Conservation (phyloP, 371 early-diverging fungal species). For the Mucor sp. region DNA sequence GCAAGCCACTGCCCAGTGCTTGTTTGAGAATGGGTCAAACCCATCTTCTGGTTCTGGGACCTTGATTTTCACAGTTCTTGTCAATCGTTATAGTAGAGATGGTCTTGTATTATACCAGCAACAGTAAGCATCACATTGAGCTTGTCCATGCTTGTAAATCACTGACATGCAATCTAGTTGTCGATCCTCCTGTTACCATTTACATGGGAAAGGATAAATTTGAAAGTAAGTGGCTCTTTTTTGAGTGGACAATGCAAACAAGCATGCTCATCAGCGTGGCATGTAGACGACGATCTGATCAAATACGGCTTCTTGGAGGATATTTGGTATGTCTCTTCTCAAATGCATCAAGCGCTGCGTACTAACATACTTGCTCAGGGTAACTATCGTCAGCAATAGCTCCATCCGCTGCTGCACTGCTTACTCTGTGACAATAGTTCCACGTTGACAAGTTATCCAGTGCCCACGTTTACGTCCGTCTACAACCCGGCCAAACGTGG, state of each 20-base stretch:
- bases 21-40: not conserved
- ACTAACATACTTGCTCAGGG: slow-evolving; percentile 1
- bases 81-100: not conserved
- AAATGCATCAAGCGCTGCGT: not conserved
- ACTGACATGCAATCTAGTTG: slow-evolving; percentile 32
- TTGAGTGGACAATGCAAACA: not conserved
- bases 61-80: not conserved
- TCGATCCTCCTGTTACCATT: slow-evolving; percentile 78
- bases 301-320: slow-evolving; percentile 93
- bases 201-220: slow-evolving; percentile 98
- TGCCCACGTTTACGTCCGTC: slow-evolving; percentile 95
- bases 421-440: slow-evolving; percentile 55
- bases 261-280: not conserved
- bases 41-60: not conserved
- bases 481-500: slow-evolving; percentile 77
- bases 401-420: not conserved
- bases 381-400: not conserved
- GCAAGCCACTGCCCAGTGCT: not conserved
- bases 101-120: slow-evolving; percentile 32
- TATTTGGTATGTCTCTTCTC: slow-evolving; percentile 66
- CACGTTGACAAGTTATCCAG: slow-evolving; percentile 97
- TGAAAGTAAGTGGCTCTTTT: slow-evolving; percentile 68
- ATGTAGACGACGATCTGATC: slow-evolving; percentile 90
- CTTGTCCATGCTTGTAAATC: not conserved
- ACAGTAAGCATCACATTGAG: slow-evolving; percentile 8